phyloP scores from a whole-genome alignment of 192 early-diverging fungal species.

The Backusella morwellensis region DNA sequence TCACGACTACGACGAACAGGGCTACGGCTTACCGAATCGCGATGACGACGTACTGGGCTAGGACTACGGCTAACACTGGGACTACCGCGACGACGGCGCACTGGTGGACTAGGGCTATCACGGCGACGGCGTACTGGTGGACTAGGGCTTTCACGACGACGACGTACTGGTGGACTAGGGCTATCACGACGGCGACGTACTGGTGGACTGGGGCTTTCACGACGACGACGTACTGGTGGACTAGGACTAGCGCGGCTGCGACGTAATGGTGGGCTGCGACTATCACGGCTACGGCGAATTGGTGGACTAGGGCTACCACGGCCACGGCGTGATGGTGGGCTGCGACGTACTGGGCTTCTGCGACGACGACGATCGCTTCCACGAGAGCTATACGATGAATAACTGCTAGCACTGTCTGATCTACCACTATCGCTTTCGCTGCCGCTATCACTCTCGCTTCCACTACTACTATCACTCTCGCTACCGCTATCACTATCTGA shows the following conservation, averaged over 20 bases:
- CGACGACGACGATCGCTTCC: background rate
- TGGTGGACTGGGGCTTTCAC: background rate
- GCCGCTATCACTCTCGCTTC: conserved; percentile 14
- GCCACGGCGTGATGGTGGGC: background rate
- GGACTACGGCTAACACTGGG: background rate
- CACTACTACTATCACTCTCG: conserved; percentile 32
- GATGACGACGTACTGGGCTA: background rate
- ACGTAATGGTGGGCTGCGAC: background rate
- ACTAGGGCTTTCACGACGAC: background rate
- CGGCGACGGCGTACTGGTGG: background rate
- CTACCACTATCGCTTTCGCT: conserved; percentile 19
- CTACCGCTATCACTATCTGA: conserved; percentile 36
- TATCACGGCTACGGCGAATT: background rate
- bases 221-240: background rate
- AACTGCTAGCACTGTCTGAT: background rate
- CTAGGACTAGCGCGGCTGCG: background rate
- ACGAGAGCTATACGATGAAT: background rate
- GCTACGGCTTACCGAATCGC: background rate
- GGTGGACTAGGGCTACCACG: background rate
- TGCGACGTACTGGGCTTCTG: background rate
- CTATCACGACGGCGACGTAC: background rate
- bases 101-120: background rate
- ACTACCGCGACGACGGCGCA: background rate
- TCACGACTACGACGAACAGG: background rate
- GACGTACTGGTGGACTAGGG: background rate